Conservation (phyloP, 805 yeast genomes). For the Citeromyces matritensis region DNA sequence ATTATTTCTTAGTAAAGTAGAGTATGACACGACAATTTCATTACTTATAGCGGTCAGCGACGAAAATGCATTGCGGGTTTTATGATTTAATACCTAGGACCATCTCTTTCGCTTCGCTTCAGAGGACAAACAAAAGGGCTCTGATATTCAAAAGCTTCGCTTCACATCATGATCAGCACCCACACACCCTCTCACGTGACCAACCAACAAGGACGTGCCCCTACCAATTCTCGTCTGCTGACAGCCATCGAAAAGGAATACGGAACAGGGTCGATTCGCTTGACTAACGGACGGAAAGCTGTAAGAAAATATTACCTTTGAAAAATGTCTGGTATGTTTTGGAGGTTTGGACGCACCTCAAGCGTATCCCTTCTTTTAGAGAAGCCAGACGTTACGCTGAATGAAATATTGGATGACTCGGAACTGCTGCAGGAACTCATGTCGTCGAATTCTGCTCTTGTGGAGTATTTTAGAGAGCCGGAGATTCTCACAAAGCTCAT, state of each 20-base stretch:
- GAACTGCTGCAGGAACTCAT: slow-evolving; percentile 61
- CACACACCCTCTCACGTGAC: background rate
- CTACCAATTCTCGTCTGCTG: background rate
- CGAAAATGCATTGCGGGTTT: too few species aligned
- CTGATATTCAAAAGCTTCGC: background rate
- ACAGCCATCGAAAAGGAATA: background rate
- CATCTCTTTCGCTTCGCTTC: background rate
- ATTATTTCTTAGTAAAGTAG: too few species aligned
- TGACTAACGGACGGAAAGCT: background rate
- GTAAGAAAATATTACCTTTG: too few species aligned
- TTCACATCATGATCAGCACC: background rate
- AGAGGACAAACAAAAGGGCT: background rate
- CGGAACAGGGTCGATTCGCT: background rate
- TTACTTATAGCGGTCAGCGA: too few species aligned
- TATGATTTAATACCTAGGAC: too few species aligned
- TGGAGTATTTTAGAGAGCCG: slow-evolving; percentile 71
- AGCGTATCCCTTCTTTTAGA: slow-evolving; percentile 19
- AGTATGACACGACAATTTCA: too few species aligned
- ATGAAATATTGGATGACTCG: slow-evolving; percentile 58
- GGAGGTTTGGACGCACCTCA: slow-evolving; percentile 30
- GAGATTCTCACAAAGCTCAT: slow-evolving; percentile 56
- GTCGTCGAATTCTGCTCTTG: slow-evolving; percentile 57
- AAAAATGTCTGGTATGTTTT: slow-evolving; percentile 20
- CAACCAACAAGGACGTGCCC: background rate
- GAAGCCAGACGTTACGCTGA: slow-evolving; percentile 27